Conservation (phyloP, 2,329 filamentous ascomycete genomes). For the Dactylella cylindrospora region DNA sequence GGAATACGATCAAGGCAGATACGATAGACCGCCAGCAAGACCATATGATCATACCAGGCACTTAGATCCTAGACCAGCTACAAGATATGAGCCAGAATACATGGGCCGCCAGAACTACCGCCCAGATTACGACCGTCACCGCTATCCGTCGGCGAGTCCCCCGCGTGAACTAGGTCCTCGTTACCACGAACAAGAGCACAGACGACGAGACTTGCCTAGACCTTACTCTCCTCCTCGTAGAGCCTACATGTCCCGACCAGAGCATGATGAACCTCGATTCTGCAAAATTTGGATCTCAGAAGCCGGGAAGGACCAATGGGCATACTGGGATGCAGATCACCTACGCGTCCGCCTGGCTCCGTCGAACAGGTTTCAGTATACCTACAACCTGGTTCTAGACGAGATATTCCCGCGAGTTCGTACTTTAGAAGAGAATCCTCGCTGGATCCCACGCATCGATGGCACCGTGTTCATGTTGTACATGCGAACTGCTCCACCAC, state of each 20-base stretch:
- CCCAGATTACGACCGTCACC: too few species aligned
- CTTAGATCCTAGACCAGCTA: too few species aligned
- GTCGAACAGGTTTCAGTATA: slow-evolving; percentile 4
- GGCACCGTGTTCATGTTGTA: slow-evolving; percentile 20
- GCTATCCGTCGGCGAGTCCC: too few species aligned
- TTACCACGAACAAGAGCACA: too few species aligned
- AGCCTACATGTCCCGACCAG: background rate
- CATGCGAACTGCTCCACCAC: slow-evolving; percentile 12
- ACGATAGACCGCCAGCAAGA: too few species aligned
- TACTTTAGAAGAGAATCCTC: background rate
- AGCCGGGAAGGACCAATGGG: slow-evolving; percentile 4
- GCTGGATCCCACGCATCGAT: background rate
- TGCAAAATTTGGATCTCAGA: slow-evolving; percentile 17
- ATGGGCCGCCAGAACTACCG: too few species aligned
- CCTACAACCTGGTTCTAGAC: slow-evolving; percentile 8
- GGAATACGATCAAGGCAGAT: too few species aligned
- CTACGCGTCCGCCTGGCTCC: slow-evolving; percentile 10
- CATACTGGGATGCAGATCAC: background rate
- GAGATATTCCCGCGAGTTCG: slow-evolving; percentile 6
- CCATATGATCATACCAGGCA: too few species aligned
- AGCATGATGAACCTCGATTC: slow-evolving; percentile 1
- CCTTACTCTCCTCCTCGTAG: background rate
- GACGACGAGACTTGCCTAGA: background rate
- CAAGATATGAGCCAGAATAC: too few species aligned
- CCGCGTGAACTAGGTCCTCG: too few species aligned